Conservation (phyloP, 306 rosid genomes). For the Senna siamea region DNA sequence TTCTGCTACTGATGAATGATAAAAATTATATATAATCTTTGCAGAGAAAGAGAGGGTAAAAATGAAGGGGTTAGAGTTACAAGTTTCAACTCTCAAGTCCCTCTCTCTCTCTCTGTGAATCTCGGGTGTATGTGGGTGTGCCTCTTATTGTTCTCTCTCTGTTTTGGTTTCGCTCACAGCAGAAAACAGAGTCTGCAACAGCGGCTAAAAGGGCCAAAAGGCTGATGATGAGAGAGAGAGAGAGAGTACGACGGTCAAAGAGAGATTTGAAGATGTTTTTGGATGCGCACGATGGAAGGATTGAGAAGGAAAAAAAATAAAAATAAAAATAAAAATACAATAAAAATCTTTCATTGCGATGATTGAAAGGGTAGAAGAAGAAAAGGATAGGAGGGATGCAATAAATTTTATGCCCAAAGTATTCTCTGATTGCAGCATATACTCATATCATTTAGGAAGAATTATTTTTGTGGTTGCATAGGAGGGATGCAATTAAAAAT, state of each 20-base stretch:
- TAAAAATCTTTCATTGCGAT: too few relatives aligned
- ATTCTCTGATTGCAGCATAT: slow-evolving; percentile 39
- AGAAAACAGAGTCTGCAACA: slow-evolving; percentile 54
- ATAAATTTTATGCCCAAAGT: slow-evolving; percentile 33
- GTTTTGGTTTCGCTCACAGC: slow-evolving; percentile 16
- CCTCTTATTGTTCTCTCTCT: not conserved
- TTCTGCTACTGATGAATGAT: slow-evolving; percentile 27
- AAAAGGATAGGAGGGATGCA: not conserved
- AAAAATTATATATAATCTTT: not conserved
- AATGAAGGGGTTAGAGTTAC: not conserved
- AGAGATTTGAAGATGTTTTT: slow-evolving; percentile 64
- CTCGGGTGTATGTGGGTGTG: not conserved
- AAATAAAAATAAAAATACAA: too few relatives aligned
- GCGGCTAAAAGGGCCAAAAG: slow-evolving; percentile 68
- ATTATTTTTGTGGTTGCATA: too few relatives aligned
- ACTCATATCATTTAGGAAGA: too few relatives aligned
- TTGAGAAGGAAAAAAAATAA: not conserved
- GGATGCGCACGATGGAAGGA: slow-evolving; percentile 46
- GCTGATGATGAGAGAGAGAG: slow-evolving; percentile 50
- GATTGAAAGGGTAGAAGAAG: too few relatives aligned
- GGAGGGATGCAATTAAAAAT: too few relatives aligned
- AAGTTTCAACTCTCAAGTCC: not conserved
- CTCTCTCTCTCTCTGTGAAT: not conserved
- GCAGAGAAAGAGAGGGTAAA: slow-evolving; percentile 1
- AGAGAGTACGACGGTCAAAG: slow-evolving; percentile 82